Base-by-base conservation (phyloP, 495 filamentous ascomycete genomes). In the Aspergillus homomorphus region DNA sequence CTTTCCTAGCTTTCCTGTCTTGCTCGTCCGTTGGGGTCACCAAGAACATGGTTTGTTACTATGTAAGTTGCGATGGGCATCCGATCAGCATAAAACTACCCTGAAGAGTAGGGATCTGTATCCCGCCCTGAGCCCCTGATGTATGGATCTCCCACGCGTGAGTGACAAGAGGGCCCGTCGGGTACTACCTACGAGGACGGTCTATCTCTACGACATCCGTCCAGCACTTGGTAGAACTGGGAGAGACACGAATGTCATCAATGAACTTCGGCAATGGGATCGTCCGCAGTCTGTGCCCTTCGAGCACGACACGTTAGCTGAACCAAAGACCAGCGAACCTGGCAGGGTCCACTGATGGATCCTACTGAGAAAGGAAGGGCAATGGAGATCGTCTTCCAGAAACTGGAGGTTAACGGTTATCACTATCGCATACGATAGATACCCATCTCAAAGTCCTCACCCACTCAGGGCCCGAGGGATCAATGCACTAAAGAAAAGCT, bases 291-390 rank as follows among this genome's bases (percentile, higher is more conserved):
- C 56, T 41, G 58, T 51, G 45, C 58, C 58, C 51, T 51, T 48
- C 38, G 33, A 12, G 12, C 12, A 10, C 33, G 41, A 51, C 58
- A 56, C 54, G 58, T 60, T 53, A 56, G 46, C 33, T 38, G 33
- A 38, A 38, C 33, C 33, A 38, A 12, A 38, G 45, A 44, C 51
- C 44, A 22, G 52, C 53, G 53, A 22, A 42, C 14, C 51, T 49
- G 19, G 44, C 59, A 51, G 62, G 71, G 62, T 56, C 71, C 71
- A 72, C 71, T 68, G 71, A 70, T 69, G 58, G 58, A 62, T 62
- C 43, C 54, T 62, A 41, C 62, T 43, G 16, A 60, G 60, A 62
- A 61, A 14, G 61, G 62, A 52, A 66, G 63, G 45, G 42, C 50
- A 45, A 52, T 51, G 66, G 63, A 59, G 59, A 70, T 72, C 67